Conservation (phyloP, 192 early-diverging fungal species). For the Coemansia sp. region DNA sequence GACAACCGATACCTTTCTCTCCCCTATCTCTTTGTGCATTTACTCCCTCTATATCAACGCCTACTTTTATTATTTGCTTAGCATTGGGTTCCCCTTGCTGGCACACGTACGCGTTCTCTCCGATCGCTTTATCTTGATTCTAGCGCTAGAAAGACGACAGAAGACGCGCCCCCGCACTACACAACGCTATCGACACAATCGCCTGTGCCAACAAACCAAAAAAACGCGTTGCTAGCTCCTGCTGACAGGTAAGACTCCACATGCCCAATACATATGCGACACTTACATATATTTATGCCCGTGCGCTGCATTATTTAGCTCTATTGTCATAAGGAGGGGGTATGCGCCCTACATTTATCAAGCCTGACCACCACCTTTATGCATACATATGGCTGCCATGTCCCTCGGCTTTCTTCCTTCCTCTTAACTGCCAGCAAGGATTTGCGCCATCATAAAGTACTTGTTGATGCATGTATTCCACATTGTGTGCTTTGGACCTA, state of each 20-base stretch:
- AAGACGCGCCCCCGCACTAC: neutral
- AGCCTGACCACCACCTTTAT: neutral
- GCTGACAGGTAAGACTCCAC: constrained; percentile 13
- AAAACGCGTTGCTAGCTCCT: constrained; percentile 13
- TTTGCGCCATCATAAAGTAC: neutral
- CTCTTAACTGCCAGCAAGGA: neutral
- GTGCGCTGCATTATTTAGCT: constrained; percentile 11
- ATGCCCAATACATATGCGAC: constrained; percentile 5
- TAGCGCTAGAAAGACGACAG: neutral
- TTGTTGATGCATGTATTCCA: neutral
- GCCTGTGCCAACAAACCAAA: neutral
- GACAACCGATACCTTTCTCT: neutral
- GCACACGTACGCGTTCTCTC: neutral
- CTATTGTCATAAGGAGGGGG: constrained; percentile 6
- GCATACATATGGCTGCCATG: neutral
- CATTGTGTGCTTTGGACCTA: neutral
- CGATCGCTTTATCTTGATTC: neutral
- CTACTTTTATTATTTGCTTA: neutral
- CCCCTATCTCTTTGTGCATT: neutral
- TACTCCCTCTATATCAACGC: neutral
- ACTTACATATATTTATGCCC: constrained; percentile 15
- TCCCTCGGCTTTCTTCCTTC: neutral
- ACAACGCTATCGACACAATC: constrained; percentile 7
- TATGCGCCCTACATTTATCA: constrained; percentile 5
- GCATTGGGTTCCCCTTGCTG: neutral